Evolutionary conservation across 768 basidiomycete genomes (phyloP), one percentile per base, ranked within the genome.

Genomic region (Baorangia bicolor): DNA sequence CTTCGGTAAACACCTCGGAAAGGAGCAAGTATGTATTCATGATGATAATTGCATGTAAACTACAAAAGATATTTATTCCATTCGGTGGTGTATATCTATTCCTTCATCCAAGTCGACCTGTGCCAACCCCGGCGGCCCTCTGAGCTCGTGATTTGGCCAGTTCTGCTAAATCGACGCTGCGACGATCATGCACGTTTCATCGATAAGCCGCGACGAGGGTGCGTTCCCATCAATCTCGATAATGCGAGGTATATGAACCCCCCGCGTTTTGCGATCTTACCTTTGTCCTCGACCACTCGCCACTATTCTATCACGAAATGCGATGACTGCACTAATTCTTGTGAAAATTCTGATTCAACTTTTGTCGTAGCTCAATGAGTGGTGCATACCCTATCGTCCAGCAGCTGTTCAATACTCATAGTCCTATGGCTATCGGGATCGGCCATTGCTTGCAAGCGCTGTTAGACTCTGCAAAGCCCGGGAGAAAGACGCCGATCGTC

Each of bases 151-250:
- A 16, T 41, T 25, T 21, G 25, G n/a, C 27, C n/a, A 10, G 13
- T n/a, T 31, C 39, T 41, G 16, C 41, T 23, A 39, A 44, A 57
- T 44, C 39, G 11, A 23, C 23, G 25, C 12, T 38, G 49, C 27
- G 40, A 51, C 4, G 43, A 76, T 71, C 82, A 35, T 79, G 74
- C 16, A 81, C 62, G 44, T 46, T 42, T 18, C 18, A 84, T 74
- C 51, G 84, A 81, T 4, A 84, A 66, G 68, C 20, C 21, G n/a
- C 64, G 65, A 89, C 86, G 13, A 23, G 23, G 25, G 18, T 35
- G 13, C 14, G 8, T 41, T 23, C 34, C 16, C 38, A 52, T 58
- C 45, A 18, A 42, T 43, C 20, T 39, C 23, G 27, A 47, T 51
- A 30, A 40, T 8, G 34, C 21, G 28, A n/a, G 33, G 16, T 34